These are phyloP conservation scores for Aquilaria sinensis DNA, from an alignment of 345 rosid species.

Conservation along the genomic window DNA sequence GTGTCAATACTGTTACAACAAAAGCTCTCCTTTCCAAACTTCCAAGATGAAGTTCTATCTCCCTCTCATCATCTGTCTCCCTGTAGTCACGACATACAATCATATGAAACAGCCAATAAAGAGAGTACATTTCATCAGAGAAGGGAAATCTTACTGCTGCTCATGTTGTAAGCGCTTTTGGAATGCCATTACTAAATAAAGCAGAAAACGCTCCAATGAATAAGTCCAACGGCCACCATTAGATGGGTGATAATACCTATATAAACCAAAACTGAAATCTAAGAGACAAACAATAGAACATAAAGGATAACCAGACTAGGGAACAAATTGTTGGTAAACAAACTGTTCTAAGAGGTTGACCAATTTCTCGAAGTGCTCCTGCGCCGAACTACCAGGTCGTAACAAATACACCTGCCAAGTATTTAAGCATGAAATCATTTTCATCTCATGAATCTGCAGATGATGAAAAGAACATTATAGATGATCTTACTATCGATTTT, in stretches of 20 bases:
- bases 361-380: slow-evolving; percentile 75
- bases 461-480: neutral
- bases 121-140: slow-evolving; percentile 9
- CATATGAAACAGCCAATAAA: slow-evolving; percentile 16
- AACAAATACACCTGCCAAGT: slow-evolving; percentile 73
- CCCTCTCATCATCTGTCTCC: slow-evolving; percentile 29
- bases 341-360: slow-evolving; percentile 98
- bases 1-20: slow-evolving; percentile 65
- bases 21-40: slow-evolving; percentile 66
- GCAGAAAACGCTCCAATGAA: slow-evolving; percentile 83
- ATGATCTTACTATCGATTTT: slow-evolving; percentile 70
- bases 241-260: slow-evolving; percentile 96
- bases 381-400: slow-evolving; percentile 69
- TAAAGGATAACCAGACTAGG: slow-evolving; percentile 6
- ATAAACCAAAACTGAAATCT: slow-evolving; percentile 14
- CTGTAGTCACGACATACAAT: slow-evolving; percentile 38
- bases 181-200: slow-evolving; percentile 69
- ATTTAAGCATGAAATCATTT: slow-evolving; percentile 11
- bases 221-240: slow-evolving; percentile 99
- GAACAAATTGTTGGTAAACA: slow-evolving; percentile 37
- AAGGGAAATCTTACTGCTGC: slow-evolving; percentile 61
- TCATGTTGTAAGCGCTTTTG: slow-evolving; percentile 87
- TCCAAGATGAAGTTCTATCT: slow-evolving; percentile 45
- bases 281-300: slow-evolving; percentile 8
- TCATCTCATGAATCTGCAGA: too few species aligned